These are phyloP conservation scores for Colletotrichum orbiculare DNA, from an alignment of 2,329 filamentous ascomycete genomes.

Conservation along the genomic window DNA sequence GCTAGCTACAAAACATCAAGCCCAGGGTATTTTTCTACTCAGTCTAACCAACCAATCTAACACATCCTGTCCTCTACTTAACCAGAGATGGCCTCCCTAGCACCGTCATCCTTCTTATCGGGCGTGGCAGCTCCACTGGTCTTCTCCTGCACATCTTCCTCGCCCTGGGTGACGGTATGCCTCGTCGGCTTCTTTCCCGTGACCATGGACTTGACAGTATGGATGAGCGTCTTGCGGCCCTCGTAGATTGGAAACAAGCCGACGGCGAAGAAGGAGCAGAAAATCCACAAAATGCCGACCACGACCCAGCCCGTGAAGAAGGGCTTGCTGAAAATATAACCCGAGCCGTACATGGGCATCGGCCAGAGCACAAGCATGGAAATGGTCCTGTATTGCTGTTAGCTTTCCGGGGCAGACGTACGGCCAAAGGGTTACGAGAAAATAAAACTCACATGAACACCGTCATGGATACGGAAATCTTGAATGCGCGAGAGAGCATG, in stretches of 20 bases:
- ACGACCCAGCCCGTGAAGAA: slow-evolving; percentile 88
- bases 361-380: slow-evolving; percentile 86
- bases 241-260: slow-evolving; percentile 87
- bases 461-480: slow-evolving; percentile 61
- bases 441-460: slow-evolving; percentile 50
- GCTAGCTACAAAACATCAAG: background rate
- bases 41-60: too few relatives aligned
- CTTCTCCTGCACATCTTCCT: slow-evolving; percentile 35
- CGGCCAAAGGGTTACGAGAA: too few relatives aligned
- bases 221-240: slow-evolving; percentile 73
- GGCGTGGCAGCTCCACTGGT: slow-evolving; percentile 22
- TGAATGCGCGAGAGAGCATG: slow-evolving; percentile 65
- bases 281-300: slow-evolving; percentile 84
- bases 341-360: slow-evolving; percentile 87
- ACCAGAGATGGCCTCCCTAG: slow-evolving; percentile 16
- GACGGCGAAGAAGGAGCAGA: slow-evolving; percentile 77
- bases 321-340: slow-evolving; percentile 83
- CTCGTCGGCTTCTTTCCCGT: slow-evolving; percentile 49
- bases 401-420: background rate
- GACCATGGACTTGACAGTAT: slow-evolving; percentile 71
- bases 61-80: background rate
- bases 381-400: slow-evolving; percentile 58
- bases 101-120: slow-evolving; percentile 26
- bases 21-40: too few relatives aligned
- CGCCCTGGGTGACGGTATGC: slow-evolving; percentile 32